phyloP scores from a whole-genome alignment of 1,139 yeast species.

The Pichia sp. region DNA sequence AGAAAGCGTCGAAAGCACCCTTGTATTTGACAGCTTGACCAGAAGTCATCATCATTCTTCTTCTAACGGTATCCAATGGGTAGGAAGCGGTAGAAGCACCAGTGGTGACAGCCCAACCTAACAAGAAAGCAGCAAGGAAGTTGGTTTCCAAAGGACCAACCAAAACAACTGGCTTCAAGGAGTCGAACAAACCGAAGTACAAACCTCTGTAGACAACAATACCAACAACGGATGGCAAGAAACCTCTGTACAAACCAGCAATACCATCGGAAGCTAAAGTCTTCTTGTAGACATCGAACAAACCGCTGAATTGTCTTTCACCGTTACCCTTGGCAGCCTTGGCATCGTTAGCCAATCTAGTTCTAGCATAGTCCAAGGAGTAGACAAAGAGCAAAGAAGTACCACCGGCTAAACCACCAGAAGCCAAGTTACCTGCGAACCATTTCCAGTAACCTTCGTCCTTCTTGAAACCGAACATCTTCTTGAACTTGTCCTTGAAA shows the following conservation, averaged over 20 bases:
- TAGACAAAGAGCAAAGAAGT: slow-evolving; percentile 69
- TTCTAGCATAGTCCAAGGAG: slow-evolving; percentile 80
- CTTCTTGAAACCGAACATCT: slow-evolving; percentile 72
- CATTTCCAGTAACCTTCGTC: slow-evolving; percentile 62
- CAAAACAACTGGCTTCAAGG: slow-evolving; percentile 70
- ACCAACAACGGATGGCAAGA: slow-evolving; percentile 78
- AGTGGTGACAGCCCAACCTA: slow-evolving; percentile 78
- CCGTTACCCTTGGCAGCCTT: slow-evolving; percentile 61
- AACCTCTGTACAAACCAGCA: slow-evolving; percentile 81
- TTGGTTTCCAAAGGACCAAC: slow-evolving; percentile 68
- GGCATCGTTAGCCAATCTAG: slow-evolving; percentile 81
- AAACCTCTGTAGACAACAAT: slow-evolving; percentile 80
- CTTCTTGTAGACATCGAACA: slow-evolving; percentile 72
- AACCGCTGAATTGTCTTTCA: slow-evolving; percentile 77
- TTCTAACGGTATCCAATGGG: slow-evolving; percentile 80
- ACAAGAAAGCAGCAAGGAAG: slow-evolving; percentile 69
- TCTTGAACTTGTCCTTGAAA: slow-evolving; percentile 79
- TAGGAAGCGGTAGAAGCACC: slow-evolving; percentile 77
- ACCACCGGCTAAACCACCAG: slow-evolving; percentile 84
- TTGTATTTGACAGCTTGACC: slow-evolving; percentile 75
- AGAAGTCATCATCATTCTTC: slow-evolving; percentile 87
- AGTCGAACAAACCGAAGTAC: slow-evolving; percentile 78
- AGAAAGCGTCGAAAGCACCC: slow-evolving; percentile 72
- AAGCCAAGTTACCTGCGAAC: slow-evolving; percentile 77
- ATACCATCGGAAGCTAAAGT: slow-evolving; percentile 72